phyloP scores from a whole-genome alignment of 352 stramenopile species.

The Globisporangium nunn region DNA sequence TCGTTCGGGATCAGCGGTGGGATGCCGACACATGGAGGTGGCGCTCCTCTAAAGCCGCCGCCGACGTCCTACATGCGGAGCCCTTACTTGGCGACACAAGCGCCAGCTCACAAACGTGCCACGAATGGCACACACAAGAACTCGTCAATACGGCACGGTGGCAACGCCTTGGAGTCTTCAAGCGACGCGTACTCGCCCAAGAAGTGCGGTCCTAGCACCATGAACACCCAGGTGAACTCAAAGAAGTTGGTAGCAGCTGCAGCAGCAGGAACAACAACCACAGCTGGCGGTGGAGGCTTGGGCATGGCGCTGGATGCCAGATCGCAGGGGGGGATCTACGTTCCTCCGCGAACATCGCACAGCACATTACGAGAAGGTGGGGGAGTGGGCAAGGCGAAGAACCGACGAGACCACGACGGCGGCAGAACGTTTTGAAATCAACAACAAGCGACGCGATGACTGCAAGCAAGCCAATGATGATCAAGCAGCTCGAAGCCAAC shows the following conservation, averaged over 20 bases:
- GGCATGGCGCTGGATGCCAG: conserved; percentile 1
- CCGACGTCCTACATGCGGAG: conserved; percentile 41
- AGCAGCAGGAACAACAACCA: background rate
- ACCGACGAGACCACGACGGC: conserved; percentile 3
- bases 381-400: background rate
- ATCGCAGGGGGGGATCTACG: conserved; percentile 22
- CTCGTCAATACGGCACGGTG: conserved; percentile 4
- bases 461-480: too few species aligned
- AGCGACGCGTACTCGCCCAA: conserved; percentile 50
- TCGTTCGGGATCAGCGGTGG: conserved; percentile 7
- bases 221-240: background rate
- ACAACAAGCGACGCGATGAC: too few species aligned
- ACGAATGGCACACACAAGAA: conserved; percentile 4
- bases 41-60: conserved; percentile 37
- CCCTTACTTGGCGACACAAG: conserved; percentile 18
- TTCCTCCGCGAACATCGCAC: conserved; percentile 34
- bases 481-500: too few species aligned
- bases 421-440: background rate
- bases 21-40: background rate
- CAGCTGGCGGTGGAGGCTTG: background rate
- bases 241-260: conserved; percentile 3
- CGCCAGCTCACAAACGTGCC: conserved; percentile 18
- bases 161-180: conserved; percentile 26
- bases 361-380: conserved; percentile 20
- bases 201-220: conserved; percentile 28